A percentile compares a stretch with the other conserved stretches of the same genome.
Evolutionary conservation across 139 green algal species (phyloP).

Genomic region (Chlorella sp.): DNA sequence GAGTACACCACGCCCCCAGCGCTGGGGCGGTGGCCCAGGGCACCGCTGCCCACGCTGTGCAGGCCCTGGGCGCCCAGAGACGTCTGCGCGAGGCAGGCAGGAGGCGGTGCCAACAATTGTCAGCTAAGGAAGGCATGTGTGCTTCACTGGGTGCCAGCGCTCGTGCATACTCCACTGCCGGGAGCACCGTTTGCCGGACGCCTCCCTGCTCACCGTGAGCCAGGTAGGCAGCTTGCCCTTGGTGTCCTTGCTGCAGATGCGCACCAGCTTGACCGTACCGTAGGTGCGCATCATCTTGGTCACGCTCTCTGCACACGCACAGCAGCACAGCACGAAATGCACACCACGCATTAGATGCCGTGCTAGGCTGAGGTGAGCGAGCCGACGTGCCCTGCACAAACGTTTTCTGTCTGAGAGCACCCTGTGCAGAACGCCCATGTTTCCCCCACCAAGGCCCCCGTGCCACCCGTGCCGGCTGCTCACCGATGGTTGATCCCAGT

Average conservation of each 20-base stretch:
- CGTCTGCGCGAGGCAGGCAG: background rate
- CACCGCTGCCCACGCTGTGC: background rate
- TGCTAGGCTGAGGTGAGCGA: no score
- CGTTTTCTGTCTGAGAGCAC: no score
- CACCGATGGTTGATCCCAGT: conserved; percentile 45
- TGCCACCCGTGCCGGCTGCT: no score
- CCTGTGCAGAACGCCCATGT: no score
- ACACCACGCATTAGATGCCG: background rate
- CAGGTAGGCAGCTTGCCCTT: conserved; percentile 47
- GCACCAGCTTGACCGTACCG: conserved; percentile 41
- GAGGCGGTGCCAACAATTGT: background rate
- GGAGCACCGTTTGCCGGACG: no score
- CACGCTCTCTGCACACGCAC: conserved; percentile 34
- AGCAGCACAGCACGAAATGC: background rate
- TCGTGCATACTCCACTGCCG: no score
- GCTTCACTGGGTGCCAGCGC: no score
- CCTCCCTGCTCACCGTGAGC: conserved; percentile 42
- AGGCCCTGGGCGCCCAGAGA: background rate
- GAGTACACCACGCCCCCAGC: no score
- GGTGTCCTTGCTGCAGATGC: conserved; percentile 41
- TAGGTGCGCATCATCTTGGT: conserved; percentile 34
- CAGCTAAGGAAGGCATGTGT: no score
- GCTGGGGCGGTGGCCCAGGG: background rate
- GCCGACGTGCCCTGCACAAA: no score
- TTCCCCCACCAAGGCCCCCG: no score